These are phyloP conservation scores for Stephanodiscus minutulus DNA, from an alignment of 108 stramenopile genomes.

Conservation along the genomic window DNA sequence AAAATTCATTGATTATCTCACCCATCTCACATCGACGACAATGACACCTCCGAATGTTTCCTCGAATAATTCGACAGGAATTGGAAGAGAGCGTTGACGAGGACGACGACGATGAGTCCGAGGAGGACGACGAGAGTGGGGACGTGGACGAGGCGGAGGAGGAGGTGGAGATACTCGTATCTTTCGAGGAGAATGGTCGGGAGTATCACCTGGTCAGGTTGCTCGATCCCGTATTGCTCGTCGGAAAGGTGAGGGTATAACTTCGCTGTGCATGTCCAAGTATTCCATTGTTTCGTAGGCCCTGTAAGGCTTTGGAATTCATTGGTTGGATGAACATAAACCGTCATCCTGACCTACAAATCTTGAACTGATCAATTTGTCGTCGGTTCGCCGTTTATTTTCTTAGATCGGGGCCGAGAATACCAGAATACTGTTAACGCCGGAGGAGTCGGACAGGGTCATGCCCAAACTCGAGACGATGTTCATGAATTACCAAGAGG, in stretches of 20 bases:
- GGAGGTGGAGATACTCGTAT: constrained; percentile 82
- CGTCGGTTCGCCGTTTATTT: neutral
- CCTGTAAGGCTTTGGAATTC: neutral
- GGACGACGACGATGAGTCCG: constrained; percentile 63
- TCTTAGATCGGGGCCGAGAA: constrained; percentile 52
- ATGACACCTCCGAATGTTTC: constrained; percentile 2
- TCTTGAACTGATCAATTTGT: neutral
- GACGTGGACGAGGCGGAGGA: constrained; percentile 68
- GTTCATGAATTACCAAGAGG: constrained; percentile 74
- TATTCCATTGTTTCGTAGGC: too few relatives aligned
- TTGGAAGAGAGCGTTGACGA: constrained; percentile 48
- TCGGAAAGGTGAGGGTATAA: constrained; percentile 61
- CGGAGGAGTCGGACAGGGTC: constrained; percentile 76
- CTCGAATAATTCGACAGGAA: constrained; percentile 17
- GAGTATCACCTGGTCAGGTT: constrained; percentile 82
- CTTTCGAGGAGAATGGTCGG: constrained; percentile 76
- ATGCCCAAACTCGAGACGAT: constrained; percentile 81
- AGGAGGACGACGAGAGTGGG: constrained; percentile 56
- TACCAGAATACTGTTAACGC: constrained; percentile 73
- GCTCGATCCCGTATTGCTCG: constrained; percentile 86
- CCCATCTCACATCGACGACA: constrained; percentile 54
- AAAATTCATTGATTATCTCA: neutral
- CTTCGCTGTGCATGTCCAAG: too few relatives aligned
- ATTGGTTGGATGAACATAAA: neutral
- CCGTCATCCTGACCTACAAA: neutral